These are phyloP conservation scores for Penicillium sp. DNA, from an alignment of 2,329 filamentous ascomycete genomes.

Conservation along the genomic window DNA sequence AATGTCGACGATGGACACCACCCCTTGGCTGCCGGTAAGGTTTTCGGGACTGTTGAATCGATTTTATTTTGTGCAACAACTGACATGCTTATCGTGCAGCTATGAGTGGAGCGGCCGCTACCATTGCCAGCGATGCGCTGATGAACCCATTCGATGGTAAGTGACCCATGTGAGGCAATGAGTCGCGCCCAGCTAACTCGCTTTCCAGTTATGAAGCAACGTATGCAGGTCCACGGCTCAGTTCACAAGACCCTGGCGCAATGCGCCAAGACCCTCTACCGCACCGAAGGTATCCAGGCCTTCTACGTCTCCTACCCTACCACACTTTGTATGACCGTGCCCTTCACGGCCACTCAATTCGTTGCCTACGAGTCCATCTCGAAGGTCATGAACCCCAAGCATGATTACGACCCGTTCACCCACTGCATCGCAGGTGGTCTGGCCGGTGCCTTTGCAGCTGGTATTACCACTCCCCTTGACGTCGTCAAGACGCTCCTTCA, in stretches of 20 bases:
- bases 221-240: conserved; percentile 98
- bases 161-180: conserved; percentile 23
- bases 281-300: conserved; percentile 78
- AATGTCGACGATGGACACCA: conserved; percentile 83
- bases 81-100: conserved; percentile 51
- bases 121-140: conserved; percentile 93
- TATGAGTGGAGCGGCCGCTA: conserved; percentile 88
- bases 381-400: conserved; percentile 81
- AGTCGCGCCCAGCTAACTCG: neutral
- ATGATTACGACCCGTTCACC: conserved; percentile 81
- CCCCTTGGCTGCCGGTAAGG: conserved; percentile 82
- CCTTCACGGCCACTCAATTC: conserved; percentile 95
- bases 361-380: conserved; percentile 97
- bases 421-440: conserved; percentile 91
- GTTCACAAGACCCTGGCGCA: conserved; percentile 81
- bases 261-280: conserved; percentile 85
- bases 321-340: conserved; percentile 96
- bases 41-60: neutral
- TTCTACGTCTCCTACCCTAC: conserved; percentile 99
- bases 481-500: conserved; percentile 98
- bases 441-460: conserved; percentile 89
- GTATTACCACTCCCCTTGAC: conserved; percentile 91
- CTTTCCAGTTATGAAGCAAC: conserved; percentile 87
- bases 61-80: neutral
- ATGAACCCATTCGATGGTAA: conserved; percentile 99